phyloP scores from a whole-genome alignment of 1,284 basidiomycete genomes.

The Ceratobasidium sp. region DNA sequence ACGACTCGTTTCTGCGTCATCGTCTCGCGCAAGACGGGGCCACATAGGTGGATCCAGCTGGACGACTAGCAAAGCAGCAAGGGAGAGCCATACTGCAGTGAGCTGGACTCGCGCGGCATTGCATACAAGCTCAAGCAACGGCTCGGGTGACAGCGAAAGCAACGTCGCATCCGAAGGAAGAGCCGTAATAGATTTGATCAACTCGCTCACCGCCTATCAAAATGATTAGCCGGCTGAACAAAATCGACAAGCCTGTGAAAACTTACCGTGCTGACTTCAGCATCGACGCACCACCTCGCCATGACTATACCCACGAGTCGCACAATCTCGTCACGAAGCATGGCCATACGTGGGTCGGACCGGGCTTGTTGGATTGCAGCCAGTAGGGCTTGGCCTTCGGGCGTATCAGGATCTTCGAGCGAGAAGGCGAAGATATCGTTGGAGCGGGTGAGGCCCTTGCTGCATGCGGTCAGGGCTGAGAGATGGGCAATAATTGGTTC shows the following conservation, averaged over 20 bases:
- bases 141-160: constrained; percentile 77
- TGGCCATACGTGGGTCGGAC: constrained; percentile 67
- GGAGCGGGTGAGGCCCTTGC: constrained; percentile 80
- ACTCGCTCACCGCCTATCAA: constrained; percentile 71
- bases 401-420: constrained; percentile 60
- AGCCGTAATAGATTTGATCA: constrained; percentile 81
- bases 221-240: background rate
- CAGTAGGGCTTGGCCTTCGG: constrained; percentile 56
- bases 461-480: constrained; percentile 79
- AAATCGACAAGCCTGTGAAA: background rate
- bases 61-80: constrained; percentile 77
- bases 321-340: constrained; percentile 69
- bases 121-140: constrained; percentile 79
- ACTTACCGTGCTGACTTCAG: constrained; percentile 75
- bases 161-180: constrained; percentile 75
- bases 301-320: constrained; percentile 64
- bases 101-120: constrained; percentile 73
- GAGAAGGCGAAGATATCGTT: constrained; percentile 68
- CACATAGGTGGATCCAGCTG: constrained; percentile 77
- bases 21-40: constrained; percentile 54
- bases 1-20: constrained; percentile 53
- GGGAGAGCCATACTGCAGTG: constrained; percentile 81
- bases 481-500: constrained; percentile 68
- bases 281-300: constrained; percentile 78
- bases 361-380: constrained; percentile 64